Conservation (phyloP, 139 green algal species). For the Chloropicon primus region DNA sequence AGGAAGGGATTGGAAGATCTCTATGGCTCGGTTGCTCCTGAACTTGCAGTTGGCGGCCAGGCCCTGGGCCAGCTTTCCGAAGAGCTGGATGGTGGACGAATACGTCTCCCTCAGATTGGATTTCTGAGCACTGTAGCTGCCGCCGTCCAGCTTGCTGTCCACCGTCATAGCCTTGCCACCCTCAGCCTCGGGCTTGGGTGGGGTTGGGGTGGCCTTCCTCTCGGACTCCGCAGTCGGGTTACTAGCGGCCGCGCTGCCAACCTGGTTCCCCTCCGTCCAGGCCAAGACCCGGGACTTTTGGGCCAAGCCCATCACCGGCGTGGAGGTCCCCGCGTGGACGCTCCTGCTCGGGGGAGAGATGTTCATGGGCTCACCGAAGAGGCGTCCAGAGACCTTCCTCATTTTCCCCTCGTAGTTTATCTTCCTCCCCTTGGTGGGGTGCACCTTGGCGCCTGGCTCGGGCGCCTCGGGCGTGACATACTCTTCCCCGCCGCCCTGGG, state of each 20-base stretch:
- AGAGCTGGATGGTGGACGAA: conserved; percentile 24
- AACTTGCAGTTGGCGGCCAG: conserved; percentile 54
- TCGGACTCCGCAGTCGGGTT: not conserved
- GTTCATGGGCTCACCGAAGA: conserved; percentile 4
- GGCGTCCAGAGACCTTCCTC: conserved; percentile 24
- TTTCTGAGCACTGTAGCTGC: not conserved
- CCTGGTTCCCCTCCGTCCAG: not conserved
- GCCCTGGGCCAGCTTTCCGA: conserved; percentile 40
- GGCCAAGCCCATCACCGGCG: not conserved
- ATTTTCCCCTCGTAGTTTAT: conserved; percentile 37
- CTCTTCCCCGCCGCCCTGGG: not conserved
- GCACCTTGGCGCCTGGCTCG: not conserved
- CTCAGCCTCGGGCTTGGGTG: not conserved
- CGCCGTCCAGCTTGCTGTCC: not conserved
- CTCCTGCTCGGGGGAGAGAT: not conserved
- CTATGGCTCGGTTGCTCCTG: conserved; percentile 52
- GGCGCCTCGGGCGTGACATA: not conserved
- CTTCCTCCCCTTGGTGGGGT: conserved; percentile 17
- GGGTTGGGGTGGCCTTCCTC: not conserved
- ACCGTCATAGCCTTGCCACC: too few relatives aligned
- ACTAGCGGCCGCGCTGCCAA: too few relatives aligned
- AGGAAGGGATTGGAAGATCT: conserved; percentile 41
- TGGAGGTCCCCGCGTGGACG: not conserved
- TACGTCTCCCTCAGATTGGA: not conserved
- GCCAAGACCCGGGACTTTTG: not conserved